Conservation (phyloP, 2,329 filamentous ascomycete genomes). For the Moelleriella libera region DNA sequence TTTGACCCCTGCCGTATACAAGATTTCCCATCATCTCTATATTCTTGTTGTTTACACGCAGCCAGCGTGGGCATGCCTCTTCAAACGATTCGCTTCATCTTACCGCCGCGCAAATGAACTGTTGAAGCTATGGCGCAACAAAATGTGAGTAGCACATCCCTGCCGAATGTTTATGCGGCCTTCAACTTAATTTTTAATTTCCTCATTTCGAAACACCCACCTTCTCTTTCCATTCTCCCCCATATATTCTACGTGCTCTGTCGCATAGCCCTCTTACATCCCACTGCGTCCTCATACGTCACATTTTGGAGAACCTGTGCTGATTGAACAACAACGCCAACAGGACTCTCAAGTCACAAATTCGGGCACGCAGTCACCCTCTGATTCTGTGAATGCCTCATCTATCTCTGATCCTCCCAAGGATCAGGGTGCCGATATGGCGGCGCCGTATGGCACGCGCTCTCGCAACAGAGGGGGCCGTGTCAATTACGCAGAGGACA, state of each 20-base stretch:
- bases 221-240: constrained; percentile 3
- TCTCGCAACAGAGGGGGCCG: constrained; percentile 81
- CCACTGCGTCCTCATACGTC: neutral
- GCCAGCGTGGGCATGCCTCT: constrained; percentile 13
- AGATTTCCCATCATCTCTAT: too few relatives aligned
- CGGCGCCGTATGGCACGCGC: constrained; percentile 77
- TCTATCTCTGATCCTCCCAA: constrained; percentile 32
- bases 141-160: constrained; percentile 16
- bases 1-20: neutral
- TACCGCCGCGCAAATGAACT: constrained; percentile 19
- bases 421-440: constrained; percentile 34
- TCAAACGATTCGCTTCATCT: constrained; percentile 15
- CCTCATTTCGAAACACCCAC: neutral
- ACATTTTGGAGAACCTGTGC: neutral
- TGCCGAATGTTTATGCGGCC: neutral
- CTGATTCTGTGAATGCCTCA: constrained; percentile 31
- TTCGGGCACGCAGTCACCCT: constrained; percentile 16
- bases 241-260: neutral
- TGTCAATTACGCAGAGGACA: constrained; percentile 91
- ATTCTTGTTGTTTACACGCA: constrained; percentile 5
- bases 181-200: constrained; percentile 4
- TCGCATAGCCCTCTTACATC: neutral
- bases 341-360: constrained; percentile 22
- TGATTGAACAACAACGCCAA: neutral
- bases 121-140: constrained; percentile 23